Evolutionary conservation across 1,284 basidiomycete species (phyloP), one percentile per base, ranked within the genome.

Genomic region (Cerrena zonata): DNA sequence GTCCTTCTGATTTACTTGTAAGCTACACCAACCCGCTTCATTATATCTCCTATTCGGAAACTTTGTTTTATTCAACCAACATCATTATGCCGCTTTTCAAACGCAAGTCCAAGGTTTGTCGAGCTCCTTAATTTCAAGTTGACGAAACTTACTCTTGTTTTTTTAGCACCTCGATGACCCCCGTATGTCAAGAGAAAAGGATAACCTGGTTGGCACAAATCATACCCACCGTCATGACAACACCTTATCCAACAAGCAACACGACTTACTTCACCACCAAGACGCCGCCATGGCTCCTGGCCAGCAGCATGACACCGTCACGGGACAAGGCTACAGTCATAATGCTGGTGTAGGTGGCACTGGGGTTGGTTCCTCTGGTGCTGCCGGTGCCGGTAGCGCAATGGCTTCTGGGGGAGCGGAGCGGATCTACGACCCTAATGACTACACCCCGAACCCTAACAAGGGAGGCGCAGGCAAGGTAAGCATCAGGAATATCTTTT

Each of bases 41-140:
- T n/a, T n/a, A n/a, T n/a, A n/a, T n/a, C n/a, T n/a, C n/a, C n/a
- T n/a, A n/a, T n/a, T n/a, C n/a, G n/a, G n/a, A n/a, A n/a, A n/a
- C n/a, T n/a, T n/a, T n/a, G n/a, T n/a, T n/a, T n/a, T n/a, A n/a
- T n/a, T n/a, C n/a, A n/a, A n/a, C n/a, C n/a, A n/a, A n/a, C 15
- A 44, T 23, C 43, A 52, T 19, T 39, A 56, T 56, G 55, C 55
- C 55, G n/a, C 50, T 56, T 38, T 56, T 56, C 42, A 52, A 52
- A 47, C 52, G 49, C 47, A 56, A 56, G 52, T 53, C 50, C 49
- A 56, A 56, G 55, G 52, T 48, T 24, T 34, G 30, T 34, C 7
- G 7, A 7, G 30, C 7, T 7, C 7, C 30, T 34, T 34, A 15
- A 34, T 7, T 15, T 7, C 7, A 7, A 15, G 15, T 15, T 15